Evolutionary conservation across 768 basidiomycete genomes (phyloP), one percentile per base, ranked within the genome.

Genomic region (Boletus rubroflammeus): DNA sequence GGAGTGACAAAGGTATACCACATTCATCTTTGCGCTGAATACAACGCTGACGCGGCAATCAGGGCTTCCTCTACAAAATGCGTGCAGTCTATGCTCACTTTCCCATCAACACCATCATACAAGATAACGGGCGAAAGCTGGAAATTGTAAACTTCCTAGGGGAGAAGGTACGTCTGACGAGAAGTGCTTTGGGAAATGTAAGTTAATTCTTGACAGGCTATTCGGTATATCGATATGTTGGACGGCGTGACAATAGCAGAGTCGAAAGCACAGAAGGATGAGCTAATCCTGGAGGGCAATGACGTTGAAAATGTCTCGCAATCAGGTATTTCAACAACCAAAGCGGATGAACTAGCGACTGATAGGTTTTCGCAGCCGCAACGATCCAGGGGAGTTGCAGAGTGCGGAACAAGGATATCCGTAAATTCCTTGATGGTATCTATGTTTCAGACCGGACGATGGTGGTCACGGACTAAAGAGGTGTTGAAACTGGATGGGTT

Each of bases 1-100:
- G 97, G 97, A 60, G 97, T 99, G 58, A 98, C 93, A 47, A 93
- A 95, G 84, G 93, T 87, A 56, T 54, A 75, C 39, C 0, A 36
- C 38, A 4, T 19, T 2, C 13, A 8, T 29, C 17, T 34, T 35
- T 17, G 11, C 15, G 14, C 42, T 36, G 54, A 44, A 53, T 42
- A 49, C 40, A n/a, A 43, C 6, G 11, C 23, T 61, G 34, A 64
- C 32, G 13, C 15, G 11, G 25, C 14, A 43, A 50, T 40, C 62
- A 95, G 95, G 97, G 97, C 58, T 99, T 98, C 86, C 85, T 86
- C 65, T 99, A 99, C 84, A 99, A 98, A 88, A 98, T 99, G 96
- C 92, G 95, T 64, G 83, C 93, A 26, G 97, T 99, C 49, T 99
- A 98, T 70, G 97, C 97, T 65, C 97, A 99, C 80, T 99, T 99